Evolutionary conservation across 2,329 filamentous ascomycete species (phyloP).

Genomic region (Calonectria hawksworthii): DNA sequence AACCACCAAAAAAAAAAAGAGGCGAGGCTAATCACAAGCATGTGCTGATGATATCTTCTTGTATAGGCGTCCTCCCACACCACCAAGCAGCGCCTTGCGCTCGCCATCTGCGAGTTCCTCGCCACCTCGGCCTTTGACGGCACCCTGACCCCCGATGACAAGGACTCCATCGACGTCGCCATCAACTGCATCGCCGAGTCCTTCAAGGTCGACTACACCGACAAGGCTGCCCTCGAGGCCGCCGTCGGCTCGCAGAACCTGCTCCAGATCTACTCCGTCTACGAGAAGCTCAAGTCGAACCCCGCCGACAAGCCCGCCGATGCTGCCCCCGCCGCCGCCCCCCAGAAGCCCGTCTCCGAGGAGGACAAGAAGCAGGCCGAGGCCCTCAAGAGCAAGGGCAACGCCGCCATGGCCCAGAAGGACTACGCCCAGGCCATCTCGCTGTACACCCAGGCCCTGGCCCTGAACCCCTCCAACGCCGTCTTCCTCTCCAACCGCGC

Average conservation of each 20-base stretch:
- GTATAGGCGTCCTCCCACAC: slow-evolving; percentile 55
- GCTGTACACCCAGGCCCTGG: slow-evolving; percentile 88
- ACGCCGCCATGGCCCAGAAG: slow-evolving; percentile 94
- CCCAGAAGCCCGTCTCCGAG: slow-evolving; percentile 58
- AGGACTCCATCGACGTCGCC: slow-evolving; percentile 94
- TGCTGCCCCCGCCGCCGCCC: slow-evolving; percentile 48
- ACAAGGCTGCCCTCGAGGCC: slow-evolving; percentile 79
- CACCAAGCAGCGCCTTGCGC: slow-evolving; percentile 87
- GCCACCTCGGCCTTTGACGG: slow-evolving; percentile 87
- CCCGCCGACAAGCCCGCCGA: slow-evolving; percentile 59
- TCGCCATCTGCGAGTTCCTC: slow-evolving; percentile 97
- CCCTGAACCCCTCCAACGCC: slow-evolving; percentile 85
- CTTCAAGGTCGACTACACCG: slow-evolving; percentile 92
- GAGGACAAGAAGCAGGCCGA: slow-evolving; percentile 86
- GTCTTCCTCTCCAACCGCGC: slow-evolving; percentile 99
- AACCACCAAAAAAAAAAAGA: neutral
- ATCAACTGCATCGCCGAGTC: slow-evolving; percentile 94
- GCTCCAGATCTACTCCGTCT: slow-evolving; percentile 92
- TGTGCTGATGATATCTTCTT: neutral
- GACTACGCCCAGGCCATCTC: slow-evolving; percentile 88
- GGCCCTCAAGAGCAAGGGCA: slow-evolving; percentile 88
- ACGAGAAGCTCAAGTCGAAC: slow-evolving; percentile 86
- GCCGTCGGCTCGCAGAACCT: slow-evolving; percentile 91
- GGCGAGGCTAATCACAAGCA: slow-evolving; percentile 11
- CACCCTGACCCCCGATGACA: slow-evolving; percentile 88